Conservation (phyloP, 306 rosid genomes). For the Vigna hirtella region DNA sequence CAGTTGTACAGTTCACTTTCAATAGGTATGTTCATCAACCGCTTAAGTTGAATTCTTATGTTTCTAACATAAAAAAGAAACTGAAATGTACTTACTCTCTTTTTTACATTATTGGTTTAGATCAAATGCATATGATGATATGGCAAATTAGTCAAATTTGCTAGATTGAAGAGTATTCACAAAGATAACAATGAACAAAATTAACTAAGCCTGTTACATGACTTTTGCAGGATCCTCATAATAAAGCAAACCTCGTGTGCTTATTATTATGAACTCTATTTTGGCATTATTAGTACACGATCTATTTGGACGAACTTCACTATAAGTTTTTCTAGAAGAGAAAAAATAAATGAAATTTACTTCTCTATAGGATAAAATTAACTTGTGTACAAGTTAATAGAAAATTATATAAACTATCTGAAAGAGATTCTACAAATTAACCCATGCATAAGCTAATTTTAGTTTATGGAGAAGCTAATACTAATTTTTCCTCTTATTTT, state of each 20-base stretch:
- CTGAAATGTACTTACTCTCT: not conserved
- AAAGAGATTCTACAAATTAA: too few relatives aligned
- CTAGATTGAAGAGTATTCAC: not conserved
- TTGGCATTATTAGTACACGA: not conserved
- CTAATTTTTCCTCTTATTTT: too few relatives aligned
- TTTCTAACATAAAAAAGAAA: conserved; percentile 25
- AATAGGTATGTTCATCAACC: conserved; percentile 17
- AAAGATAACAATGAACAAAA: conserved; percentile 24
- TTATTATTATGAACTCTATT: not conserved
- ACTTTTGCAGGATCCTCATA: conserved; percentile 2
- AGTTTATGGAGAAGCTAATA: too few relatives aligned
- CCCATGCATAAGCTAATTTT: too few relatives aligned
- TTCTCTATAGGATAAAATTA: too few relatives aligned
- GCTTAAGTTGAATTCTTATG: conserved; percentile 17
- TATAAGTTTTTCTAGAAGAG: too few relatives aligned
- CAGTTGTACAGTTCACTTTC: conserved; percentile 23
- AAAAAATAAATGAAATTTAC: too few relatives aligned
- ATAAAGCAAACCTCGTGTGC: not conserved
- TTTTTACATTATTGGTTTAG: not conserved
- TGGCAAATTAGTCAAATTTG: conserved; percentile 1
- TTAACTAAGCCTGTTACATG: conserved; percentile 13
- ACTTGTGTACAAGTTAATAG: too few relatives aligned
- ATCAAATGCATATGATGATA: not conserved
- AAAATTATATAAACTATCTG: too few relatives aligned
- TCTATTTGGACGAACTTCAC: too few relatives aligned